Evolutionary conservation across 2,329 filamentous ascomycete genomes (phyloP), one percentile per base, ranked within the genome.

Genomic region (Cercospora janseana): DNA sequence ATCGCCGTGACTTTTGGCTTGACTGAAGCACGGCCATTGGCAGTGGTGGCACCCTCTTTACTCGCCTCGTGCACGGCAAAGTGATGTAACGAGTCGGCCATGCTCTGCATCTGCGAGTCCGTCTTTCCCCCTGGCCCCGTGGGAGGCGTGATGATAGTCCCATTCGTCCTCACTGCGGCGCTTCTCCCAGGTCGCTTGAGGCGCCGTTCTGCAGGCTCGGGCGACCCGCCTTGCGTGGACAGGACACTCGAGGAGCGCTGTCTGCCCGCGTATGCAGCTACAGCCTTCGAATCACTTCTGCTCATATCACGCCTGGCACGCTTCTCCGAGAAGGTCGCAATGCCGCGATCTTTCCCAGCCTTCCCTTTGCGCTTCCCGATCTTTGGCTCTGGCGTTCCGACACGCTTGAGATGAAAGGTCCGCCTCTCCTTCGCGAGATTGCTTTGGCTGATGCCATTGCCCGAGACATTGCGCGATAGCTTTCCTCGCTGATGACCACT

Each of bases 251-350:
- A 24, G 12, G 51, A 47, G 18, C 43, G 46, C 9, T 52, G 44
- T 10, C 44, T 40, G 12, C 42, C 46, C 27, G 49, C 48, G 8
- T 44, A 20, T 9, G 43, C 37, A 15, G 49, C 34, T 10, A 53
- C 27, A 2, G 46, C 46, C 15, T 51, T 41, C 13, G 44, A 47
- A 15, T 54, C 46, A n/a, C 24, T 42, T 21, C 52, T 47, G 24
- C 53, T 51, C 29, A 51, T 42, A 13, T 56, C 51, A 32, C 35
- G 47, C 46, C 56, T 55, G 8, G 24, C 42, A 21, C 44, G 43
- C 41, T 50, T 58, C 56, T 66, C 63, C 27, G 59, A 54, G 31
- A 66, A 61, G 4, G 62, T 65, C 4, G 63, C 58, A 10, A 66
- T 49, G 12, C 46, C 52, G 10, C 56, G 55, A 23, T 59, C 55